phyloP scores from a whole-genome alignment of 805 yeast species.

The Schwanniomyces polymorphus region DNA sequence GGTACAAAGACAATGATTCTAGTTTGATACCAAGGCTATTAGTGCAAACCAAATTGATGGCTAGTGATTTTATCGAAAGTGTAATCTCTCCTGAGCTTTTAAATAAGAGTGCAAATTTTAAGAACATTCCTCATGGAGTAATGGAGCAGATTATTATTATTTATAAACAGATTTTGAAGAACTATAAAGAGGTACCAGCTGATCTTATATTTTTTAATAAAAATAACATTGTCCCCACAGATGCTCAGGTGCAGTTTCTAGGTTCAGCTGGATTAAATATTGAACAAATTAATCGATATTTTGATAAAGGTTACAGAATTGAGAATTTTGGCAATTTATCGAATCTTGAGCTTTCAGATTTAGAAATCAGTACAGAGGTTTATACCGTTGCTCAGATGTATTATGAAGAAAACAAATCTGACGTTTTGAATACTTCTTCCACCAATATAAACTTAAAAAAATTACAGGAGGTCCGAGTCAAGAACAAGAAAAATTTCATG shows the following conservation, averaged over 20 bases:
- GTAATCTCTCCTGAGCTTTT: slow-evolving; percentile 21
- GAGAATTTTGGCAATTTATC: slow-evolving; percentile 7
- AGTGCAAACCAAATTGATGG: slow-evolving; percentile 41
- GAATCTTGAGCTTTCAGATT: slow-evolving; percentile 18
- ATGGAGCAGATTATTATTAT: slow-evolving; percentile 48
- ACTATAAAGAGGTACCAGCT: slow-evolving; percentile 30
- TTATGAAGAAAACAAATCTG: slow-evolving; percentile 4
- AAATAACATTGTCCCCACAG: slow-evolving; percentile 41
- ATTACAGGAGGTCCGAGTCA: slow-evolving; percentile 8
- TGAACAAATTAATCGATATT: slow-evolving; percentile 25
- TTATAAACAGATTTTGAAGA: slow-evolving; percentile 40
- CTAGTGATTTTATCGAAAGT: slow-evolving; percentile 37
- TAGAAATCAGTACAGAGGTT: slow-evolving; percentile 3
- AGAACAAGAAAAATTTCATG: slow-evolving; percentile 6
- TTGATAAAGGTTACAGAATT: slow-evolving; percentile 21
- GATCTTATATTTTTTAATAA: slow-evolving; percentile 31
- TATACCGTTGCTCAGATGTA: slow-evolving; percentile 13
- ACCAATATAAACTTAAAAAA: slow-evolving; percentile 5
- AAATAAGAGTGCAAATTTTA: slow-evolving; percentile 11
- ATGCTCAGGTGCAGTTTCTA: slow-evolving; percentile 25
- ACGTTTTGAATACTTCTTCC: slow-evolving; percentile 12
- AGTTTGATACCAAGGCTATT: slow-evolving; percentile 24
- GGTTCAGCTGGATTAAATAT: slow-evolving; percentile 20
- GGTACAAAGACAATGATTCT: slow-evolving; percentile 15
- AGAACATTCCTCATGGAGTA: slow-evolving; percentile 34